These are phyloP conservation scores for Lichtheimia ornata DNA, from an alignment of 371 early-diverging fungal species.

Conservation along the genomic window DNA sequence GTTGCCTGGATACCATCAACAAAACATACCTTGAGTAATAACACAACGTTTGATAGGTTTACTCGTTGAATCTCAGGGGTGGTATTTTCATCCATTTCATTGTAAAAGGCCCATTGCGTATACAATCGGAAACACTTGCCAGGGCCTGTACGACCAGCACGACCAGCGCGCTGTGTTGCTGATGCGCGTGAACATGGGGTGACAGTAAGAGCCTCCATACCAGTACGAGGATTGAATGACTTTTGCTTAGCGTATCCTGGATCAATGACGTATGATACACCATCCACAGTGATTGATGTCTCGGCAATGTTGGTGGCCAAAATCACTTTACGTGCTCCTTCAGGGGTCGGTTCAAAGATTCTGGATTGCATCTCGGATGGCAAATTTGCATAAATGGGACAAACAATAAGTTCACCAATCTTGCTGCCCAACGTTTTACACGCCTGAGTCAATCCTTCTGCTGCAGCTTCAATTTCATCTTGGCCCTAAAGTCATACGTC, in stretches of 20 bases:
- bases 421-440: conserved; percentile 85
- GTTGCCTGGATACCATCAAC: not conserved
- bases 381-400: conserved; percentile 95
- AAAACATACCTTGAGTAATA: conserved; percentile 79
- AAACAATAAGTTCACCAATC: conserved; percentile 89
- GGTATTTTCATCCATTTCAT: conserved; percentile 93
- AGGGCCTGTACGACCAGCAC: conserved; percentile 97
- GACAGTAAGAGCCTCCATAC: conserved; percentile 95
- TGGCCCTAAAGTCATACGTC: conserved; percentile 71
- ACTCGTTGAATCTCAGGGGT: conserved; percentile 96
- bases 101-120: conserved; percentile 92
- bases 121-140: conserved; percentile 99
- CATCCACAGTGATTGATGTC: conserved; percentile 98
- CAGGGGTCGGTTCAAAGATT: conserved; percentile 96
- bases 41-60: conserved; percentile 89
- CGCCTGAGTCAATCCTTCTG: conserved; percentile 81
- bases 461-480: conserved; percentile 97
- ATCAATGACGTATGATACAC: conserved; percentile 81
- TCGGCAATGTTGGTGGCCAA: conserved; percentile 99
- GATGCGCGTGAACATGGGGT: conserved; percentile 95
- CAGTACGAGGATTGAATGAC: conserved; percentile 89
- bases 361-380: conserved; percentile 93
- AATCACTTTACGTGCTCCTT: conserved; percentile 95
- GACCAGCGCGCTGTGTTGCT: conserved; percentile 97
- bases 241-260: conserved; percentile 97